phyloP scores from a whole-genome alignment of 1,284 basidiomycete genomes.

The Ustanciosporium gigantosporum region DNA sequence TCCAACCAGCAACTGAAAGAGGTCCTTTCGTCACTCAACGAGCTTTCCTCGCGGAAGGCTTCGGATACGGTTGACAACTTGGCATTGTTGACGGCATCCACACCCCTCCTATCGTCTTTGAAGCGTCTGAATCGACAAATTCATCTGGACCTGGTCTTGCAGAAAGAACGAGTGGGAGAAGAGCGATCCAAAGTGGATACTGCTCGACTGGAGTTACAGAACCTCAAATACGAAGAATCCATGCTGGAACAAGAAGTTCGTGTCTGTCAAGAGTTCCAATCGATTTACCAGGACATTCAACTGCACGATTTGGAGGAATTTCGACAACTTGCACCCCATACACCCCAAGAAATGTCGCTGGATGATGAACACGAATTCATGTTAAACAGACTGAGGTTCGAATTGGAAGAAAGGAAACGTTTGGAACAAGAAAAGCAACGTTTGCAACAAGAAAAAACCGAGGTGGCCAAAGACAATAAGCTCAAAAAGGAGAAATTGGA shows the following conservation, averaged over 20 bases:
- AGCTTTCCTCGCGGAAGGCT: background rate
- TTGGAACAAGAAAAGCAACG: conserved; percentile 21
- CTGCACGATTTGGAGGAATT: conserved; percentile 23
- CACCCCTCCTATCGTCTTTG: background rate
- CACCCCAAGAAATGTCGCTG: conserved; percentile 1
- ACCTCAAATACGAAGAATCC: conserved; percentile 34
- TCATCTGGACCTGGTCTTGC: background rate
- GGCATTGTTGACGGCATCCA: background rate
- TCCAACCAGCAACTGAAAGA: too few relatives aligned
- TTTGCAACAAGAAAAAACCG: conserved; percentile 20
- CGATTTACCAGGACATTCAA: conserved; percentile 33
- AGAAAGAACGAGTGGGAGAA: conserved; percentile 9
- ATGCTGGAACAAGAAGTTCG: conserved; percentile 36
- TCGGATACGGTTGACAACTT: background rate
- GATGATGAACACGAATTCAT: conserved; percentile 27
- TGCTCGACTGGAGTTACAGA: conserved; percentile 23
- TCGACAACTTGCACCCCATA: background rate
- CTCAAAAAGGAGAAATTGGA: conserved; percentile 34
- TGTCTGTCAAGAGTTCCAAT: conserved; percentile 34
- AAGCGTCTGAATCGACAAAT: background rate
- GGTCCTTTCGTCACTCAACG: background rate
- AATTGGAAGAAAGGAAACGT: conserved; percentile 26
- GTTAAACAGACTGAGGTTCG: conserved; percentile 24
- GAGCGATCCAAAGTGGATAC: conserved; percentile 24
- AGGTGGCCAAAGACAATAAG: conserved; percentile 28